Evolutionary conservation across 2,329 filamentous ascomycete species (phyloP), one percentile per base, ranked within the genome.

Genomic region (Ophiostoma ips): DNA sequence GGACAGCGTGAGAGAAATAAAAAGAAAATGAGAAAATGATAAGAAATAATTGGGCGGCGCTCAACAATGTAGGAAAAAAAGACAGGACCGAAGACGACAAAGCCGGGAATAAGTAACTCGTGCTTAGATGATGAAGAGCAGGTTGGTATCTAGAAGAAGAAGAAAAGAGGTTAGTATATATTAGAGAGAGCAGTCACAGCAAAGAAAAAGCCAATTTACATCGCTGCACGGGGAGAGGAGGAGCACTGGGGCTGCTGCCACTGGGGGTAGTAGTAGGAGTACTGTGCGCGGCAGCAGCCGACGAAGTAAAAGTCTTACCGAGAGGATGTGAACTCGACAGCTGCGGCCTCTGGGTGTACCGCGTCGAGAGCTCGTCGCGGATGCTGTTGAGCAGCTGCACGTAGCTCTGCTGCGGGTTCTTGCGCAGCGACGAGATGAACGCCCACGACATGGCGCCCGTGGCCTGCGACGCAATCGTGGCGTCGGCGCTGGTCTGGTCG

Each of bases 361-460:
- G 92, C 36, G 78, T 78, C 57, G 84, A 71, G 52, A 98, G 72
- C 61, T 95, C 83, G 51, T 95, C 89, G 52, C 92, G 85, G 61
- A 98, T 89, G 66, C 83, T 95, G 73, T 95, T 96, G 58, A 98
- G 76, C 52, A 98, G 72, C 71, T 95, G 83, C 47, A 96, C 86
- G 62, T 98, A 98, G 68, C 84, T 95, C 71, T 96, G 92, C 63
- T 94, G 83, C 1, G 87, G 87, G 62, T 94, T 94, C 71, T 89
- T 87, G 72, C 85, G 89, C 61, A 96, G 75, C 18, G 89, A 83
- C 1, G 76, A 81, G 65, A 98, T 92, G 65, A 98, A 98, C 2
- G 92, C 92, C 80, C 85, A 95, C 3, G 88, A 95, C 92, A 98
- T 96, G 65, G 92, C 92, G 50, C 92, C 92, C 0, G 92, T 98